Conservation (phyloP, 495 filamentous ascomycete genomes). For the Penicillium paradoxum region DNA sequence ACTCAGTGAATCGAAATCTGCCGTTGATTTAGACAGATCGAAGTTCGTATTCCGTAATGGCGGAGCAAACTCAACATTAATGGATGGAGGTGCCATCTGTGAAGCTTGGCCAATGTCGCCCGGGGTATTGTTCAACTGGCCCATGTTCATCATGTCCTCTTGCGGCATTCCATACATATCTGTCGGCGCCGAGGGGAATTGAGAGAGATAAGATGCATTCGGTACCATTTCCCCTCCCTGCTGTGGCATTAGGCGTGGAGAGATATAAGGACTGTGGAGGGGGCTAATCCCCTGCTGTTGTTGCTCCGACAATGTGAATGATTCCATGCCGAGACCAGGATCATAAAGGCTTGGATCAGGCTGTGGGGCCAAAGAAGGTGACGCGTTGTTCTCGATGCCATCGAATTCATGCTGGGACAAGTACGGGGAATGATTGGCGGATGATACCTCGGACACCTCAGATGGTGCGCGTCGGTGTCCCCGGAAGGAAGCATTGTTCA, state of each 20-base stretch:
- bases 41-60: slow-evolving; percentile 70
- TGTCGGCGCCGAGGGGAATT: slow-evolving; percentile 45
- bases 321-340: slow-evolving; percentile 68
- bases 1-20: slow-evolving; percentile 71
- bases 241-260: slow-evolving; percentile 75
- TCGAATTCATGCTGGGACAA: slow-evolving; percentile 78
- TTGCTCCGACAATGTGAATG: slow-evolving; percentile 77
- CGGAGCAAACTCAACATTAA: slow-evolving; percentile 90
- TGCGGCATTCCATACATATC: slow-evolving; percentile 51
- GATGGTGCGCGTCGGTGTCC: slow-evolving; percentile 78
- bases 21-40: slow-evolving; percentile 58
- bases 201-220: slow-evolving; percentile 47
- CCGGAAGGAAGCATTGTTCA: slow-evolving; percentile 60
- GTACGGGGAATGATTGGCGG: slow-evolving; percentile 78
- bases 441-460: slow-evolving; percentile 84
- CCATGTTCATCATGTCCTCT: slow-evolving; percentile 26
- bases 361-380: slow-evolving; percentile 73
- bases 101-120: slow-evolving; percentile 64
- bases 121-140: slow-evolving; percentile 26
- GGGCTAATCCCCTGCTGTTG: slow-evolving; percentile 64
- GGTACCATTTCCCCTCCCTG: slow-evolving; percentile 49
- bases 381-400: slow-evolving; percentile 62
- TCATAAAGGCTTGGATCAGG: slow-evolving; percentile 67
- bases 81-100: slow-evolving; percentile 78
- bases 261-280: slow-evolving; percentile 78